Percentiles rank a stretch among this genome's conserved stretches.
These are phyloP conservation scores for Lasiodiplodia sp. DNA, from an alignment of 2,329 filamentous ascomycete species.

Conservation along the genomic window DNA sequence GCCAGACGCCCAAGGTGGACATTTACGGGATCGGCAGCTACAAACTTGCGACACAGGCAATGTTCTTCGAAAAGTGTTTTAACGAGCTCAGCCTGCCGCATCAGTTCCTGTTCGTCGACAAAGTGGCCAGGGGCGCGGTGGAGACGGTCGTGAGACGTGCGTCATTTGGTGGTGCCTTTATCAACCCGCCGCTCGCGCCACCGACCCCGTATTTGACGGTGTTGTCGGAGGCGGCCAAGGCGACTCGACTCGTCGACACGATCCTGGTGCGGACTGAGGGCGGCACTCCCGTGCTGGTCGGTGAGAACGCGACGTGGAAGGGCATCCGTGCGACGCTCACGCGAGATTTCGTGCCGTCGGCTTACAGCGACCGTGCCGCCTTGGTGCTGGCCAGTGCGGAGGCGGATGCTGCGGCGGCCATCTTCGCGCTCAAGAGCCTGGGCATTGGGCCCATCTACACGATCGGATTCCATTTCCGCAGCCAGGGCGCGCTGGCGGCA, in stretches of 20 bases:
- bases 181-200: constrained; percentile 73
- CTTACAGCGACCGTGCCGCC: constrained; percentile 77
- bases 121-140: constrained; percentile 55
- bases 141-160: constrained; percentile 76
- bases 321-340: constrained; percentile 83
- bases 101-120: constrained; percentile 76
- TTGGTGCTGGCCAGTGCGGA: constrained; percentile 76
- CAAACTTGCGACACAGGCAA: constrained; percentile 68
- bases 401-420: constrained; percentile 77
- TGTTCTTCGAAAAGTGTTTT: constrained; percentile 77
- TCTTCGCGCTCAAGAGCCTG: constrained; percentile 80
- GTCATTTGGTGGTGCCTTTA: constrained; percentile 81
- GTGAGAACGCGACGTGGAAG: constrained; percentile 86
- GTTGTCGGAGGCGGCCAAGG: constrained; percentile 77
- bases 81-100: constrained; percentile 80
- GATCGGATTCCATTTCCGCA: constrained; percentile 74
- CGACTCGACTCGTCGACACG: constrained; percentile 83
- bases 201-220: constrained; percentile 66
- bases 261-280: constrained; percentile 69
- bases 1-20: constrained; percentile 79
- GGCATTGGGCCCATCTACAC: constrained; percentile 82
- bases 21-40: constrained; percentile 82
- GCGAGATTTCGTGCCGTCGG: constrained; percentile 81
- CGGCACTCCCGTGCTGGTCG: constrained; percentile 45
- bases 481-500: constrained; percentile 64